These are phyloP conservation scores for Lignosus rhinocerotis DNA, from an alignment of 1,284 basidiomycete genomes.

Conservation along the genomic window DNA sequence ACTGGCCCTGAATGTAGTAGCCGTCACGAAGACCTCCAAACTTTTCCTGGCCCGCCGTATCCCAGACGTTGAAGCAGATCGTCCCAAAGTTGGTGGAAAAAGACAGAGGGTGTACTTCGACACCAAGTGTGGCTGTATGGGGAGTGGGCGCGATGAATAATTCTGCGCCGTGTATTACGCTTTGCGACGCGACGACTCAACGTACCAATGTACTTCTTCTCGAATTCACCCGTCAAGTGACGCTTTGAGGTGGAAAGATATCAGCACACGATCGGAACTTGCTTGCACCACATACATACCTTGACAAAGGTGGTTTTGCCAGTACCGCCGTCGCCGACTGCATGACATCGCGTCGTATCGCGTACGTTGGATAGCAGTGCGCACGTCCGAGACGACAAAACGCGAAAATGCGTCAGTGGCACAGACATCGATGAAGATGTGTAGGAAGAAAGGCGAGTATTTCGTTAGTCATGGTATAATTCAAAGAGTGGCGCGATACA, in stretches of 20 bases:
- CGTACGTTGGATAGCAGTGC: conserved; percentile 9
- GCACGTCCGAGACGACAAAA: conserved; percentile 21
- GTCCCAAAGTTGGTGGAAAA: conserved; percentile 99
- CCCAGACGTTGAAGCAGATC: conserved; percentile 99
- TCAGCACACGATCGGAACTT: conserved; percentile 57
- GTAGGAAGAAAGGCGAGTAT: conserved; percentile 15
- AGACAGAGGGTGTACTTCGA: conserved; percentile 95
- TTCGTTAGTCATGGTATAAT: conserved; percentile 22
- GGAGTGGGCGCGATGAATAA: conserved; percentile 27
- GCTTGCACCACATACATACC: conserved; percentile 45
- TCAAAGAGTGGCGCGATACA: conserved; percentile 4
- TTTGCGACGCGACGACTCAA: conserved; percentile 9
- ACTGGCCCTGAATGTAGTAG: conserved; percentile 99
- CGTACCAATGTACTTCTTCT: conserved; percentile 99
- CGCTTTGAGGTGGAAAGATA: conserved; percentile 59
- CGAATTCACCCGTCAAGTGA: conserved; percentile 99
- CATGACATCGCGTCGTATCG: conserved; percentile 28
- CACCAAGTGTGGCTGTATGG: conserved; percentile 91
- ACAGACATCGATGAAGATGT: conserved; percentile 26
- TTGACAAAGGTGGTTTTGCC: conserved; percentile 99
- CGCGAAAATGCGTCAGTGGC: conserved; percentile 33
- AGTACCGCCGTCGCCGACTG: conserved; percentile 97
- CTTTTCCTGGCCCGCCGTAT: conserved; percentile 99
- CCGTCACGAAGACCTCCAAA: conserved; percentile 98
- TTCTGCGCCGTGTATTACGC: conserved; percentile 2